Base-by-base conservation (phyloP, 805 yeast genomes). In the Torulaspora delbrueckii region DNA sequence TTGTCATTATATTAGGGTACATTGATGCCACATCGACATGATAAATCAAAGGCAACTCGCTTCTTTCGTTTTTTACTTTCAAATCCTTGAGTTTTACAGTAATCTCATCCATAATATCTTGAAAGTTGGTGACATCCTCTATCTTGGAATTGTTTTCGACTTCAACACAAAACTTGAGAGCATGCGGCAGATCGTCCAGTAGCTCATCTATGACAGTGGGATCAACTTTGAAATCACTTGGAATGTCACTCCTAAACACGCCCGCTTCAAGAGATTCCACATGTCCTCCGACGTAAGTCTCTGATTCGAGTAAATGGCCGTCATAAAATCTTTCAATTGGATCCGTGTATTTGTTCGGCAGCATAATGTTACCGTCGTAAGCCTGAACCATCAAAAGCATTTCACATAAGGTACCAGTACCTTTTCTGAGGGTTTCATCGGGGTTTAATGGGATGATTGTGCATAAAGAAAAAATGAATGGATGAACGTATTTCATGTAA, bases 1-100 rank as follows among this genome's bases (percentile, higher is more conserved):
- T 86, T 5, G 96, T 88, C 98, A 93, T 93, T 63, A 93, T 93
- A 61, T 93, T 93, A 5, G 99, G 99, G 61, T 93, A 93, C 99
- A 93, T 93, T 1, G 99, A 93, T 0, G 99, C 97, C 41, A 93
- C 99, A 71, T 93, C 99, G 30, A 95, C 96, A 61, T 93, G 99
- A 58, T 95, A 93, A 52, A 93, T 93, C 38, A 86, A 71, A 0
- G 99, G 99, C 8, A 71, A 70, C 57, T 93, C 98, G 9, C 65
- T 63, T 54, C 97, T 73, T 30, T 72, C 72, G 1, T 91, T 90
- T 31, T 74, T 74, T 1, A 71, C 63, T 50, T 78, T 81, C 42
- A 93, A 66, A 2, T 74, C 85, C n/a, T 74, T 47, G 10, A 93
- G 70, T 54, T 73, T 71, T 0, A 59, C 54, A 34, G 73, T 74